Base-by-base conservation (phyloP, 108 stramenopile genomes). In the Fistulifera solaris region DNA sequence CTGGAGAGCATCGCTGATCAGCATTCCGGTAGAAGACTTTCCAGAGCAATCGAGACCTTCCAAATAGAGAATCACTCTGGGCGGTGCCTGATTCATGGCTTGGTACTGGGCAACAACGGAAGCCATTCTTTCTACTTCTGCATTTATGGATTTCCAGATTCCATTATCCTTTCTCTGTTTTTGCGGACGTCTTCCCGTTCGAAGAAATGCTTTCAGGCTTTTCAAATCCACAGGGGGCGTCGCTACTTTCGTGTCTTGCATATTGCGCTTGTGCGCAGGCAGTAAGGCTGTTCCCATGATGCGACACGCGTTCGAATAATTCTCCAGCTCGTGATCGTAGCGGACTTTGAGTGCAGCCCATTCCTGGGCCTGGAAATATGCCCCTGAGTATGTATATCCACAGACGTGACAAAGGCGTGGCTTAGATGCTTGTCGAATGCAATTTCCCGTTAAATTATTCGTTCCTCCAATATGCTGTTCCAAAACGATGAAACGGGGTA, bases 31-130 rank as follows among this genome's bases (percentile, higher is more conserved):
- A 8, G 71, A 73, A 17, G 68, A 71, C 56, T 87, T 87, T 7
- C 81, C 85, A 25, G 74, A 44, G 49, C 85, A 87, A 70, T 87
- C 85, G 18, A 87, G 54, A 7, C 85, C 85, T 60, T 87, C 85
- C 50, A 87, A 67, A 55, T 87, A 87, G 16, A 87, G 59, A 43
- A 87, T 87, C 38, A 87, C 79, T 40, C 79, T 75, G 23, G 72
- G 70, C 1, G 85, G 85, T 11, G 79, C 85, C 17, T 35, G 61
- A 25, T 62, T 75, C 6, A 54, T 25, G n/a, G 47, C 61, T 39
- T 70, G 66, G 21, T 52, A 52, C 42, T 54, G 58, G 27, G 66
- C 53, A 14, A 81, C 68, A 31, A 59, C 44, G 18, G 58, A 54
- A 1, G 78, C 48, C 63, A 76, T 27, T 46, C 26, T 41, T 13